These are phyloP conservation scores for Glycyrrhiza uralensis DNA, from an alignment of 306 rosid species.

Conservation along the genomic window DNA sequence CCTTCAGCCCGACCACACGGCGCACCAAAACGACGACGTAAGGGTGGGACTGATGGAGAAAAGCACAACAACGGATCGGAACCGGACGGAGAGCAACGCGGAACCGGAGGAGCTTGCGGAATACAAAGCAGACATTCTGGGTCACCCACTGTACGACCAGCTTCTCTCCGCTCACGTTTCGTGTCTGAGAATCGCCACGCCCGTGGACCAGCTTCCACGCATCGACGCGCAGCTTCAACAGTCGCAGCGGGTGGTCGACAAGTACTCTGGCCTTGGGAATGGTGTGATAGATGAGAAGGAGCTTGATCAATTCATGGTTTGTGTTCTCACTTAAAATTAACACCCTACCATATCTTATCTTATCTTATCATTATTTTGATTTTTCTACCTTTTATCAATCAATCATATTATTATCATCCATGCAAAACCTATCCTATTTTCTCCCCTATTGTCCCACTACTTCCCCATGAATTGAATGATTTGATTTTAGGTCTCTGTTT, in stretches of 20 bases:
- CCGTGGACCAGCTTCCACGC: slow-evolving; percentile 76
- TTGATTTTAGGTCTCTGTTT: neutral
- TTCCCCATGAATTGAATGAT: neutral
- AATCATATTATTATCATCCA: neutral
- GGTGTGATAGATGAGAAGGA: slow-evolving; percentile 57
- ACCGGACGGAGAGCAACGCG: slow-evolving; percentile 21
- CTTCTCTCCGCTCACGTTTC: slow-evolving; percentile 75
- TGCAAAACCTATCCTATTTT: neutral
- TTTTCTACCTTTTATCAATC: neutral
- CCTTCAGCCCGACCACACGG: slow-evolving; percentile 24
- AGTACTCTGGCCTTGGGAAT: slow-evolving; percentile 45
- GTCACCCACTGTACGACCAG: slow-evolving; percentile 82
- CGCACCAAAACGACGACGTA: slow-evolving; percentile 38
- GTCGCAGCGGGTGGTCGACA: slow-evolving; percentile 62
- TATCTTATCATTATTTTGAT: neutral
- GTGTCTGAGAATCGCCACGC: slow-evolving; percentile 83
- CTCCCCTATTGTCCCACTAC: neutral
- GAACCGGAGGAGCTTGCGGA: slow-evolving; percentile 34
- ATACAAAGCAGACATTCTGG: slow-evolving; percentile 58
- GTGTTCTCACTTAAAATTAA: neutral
- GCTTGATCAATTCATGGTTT: slow-evolving; percentile 73
- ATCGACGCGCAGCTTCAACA: slow-evolving; percentile 71
- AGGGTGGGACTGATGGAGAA: slow-evolving; percentile 20
- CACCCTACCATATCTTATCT: too few relatives aligned
- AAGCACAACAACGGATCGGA: slow-evolving; percentile 34